Evolutionary conservation across 257 asterid genomes (phyloP), one percentile per base, ranked within the genome.

Genomic region (Rauvolfia tetraphylla): DNA sequence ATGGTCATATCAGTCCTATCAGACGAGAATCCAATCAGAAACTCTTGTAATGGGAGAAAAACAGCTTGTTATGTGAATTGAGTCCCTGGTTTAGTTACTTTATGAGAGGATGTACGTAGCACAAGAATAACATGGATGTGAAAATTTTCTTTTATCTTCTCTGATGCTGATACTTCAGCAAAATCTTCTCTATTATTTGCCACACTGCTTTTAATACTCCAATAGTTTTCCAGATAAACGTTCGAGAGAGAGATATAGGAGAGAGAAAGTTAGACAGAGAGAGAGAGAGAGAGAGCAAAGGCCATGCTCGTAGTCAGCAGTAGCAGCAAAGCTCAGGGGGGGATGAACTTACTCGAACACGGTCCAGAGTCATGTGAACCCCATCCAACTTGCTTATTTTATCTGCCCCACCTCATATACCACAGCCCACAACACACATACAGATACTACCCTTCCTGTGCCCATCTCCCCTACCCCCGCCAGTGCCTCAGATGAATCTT

Each of bases 301-400:
- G 10, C 80, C 87, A 87, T 85, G 83, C 84, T 83, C 56, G 65
- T 59, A n/a, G 83, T 79, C 81, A 84, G 85, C 70, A 58, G 78
- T 46, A 67, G 80, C 81, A 83, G 79, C 86, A 81, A 76, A 85
- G 80, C 33, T 75, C 76, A 86, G 86, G 95, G 95, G 95, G 95
- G 90, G 91, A 89, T 85, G 95, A 84, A 91, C 93, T 83, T 84
- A 49, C 75, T 58, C 25, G 67, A 56, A 69, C 68, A 73, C 63
- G 91, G 93, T 88, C 93, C 96, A 86, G 86, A 72, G 18, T 88
- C 95, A 91, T 91, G 90, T 91, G 90, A 86, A 78, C 83, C 88
- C 83, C 85, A 81, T 81, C 89, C 71, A 83, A 88, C 88, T 79
- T 79, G 84, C 74, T 75, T 73, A 67, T 62, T 76, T 76, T 81